phyloP scores from a whole-genome alignment of 192 early-diverging fungal species.

The Backusella mclennaniae region DNA sequence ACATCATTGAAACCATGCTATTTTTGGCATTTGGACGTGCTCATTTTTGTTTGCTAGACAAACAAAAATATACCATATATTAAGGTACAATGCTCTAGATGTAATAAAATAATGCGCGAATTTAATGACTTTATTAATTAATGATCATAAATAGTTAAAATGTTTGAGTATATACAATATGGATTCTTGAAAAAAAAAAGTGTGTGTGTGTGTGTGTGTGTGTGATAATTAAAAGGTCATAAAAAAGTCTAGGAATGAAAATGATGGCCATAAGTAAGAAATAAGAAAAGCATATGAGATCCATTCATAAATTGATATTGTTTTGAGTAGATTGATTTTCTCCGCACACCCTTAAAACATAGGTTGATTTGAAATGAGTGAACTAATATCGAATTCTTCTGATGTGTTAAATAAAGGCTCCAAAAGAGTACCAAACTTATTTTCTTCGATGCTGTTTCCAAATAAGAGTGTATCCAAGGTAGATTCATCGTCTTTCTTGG shows the following conservation, averaged over 20 bases:
- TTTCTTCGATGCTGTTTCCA: neutral
- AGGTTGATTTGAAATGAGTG: neutral
- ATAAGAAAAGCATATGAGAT: neutral
- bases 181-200: neutral
- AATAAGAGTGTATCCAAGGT: neutral
- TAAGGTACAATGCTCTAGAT: neutral
- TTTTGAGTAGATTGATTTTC: neutral
- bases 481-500: neutral
- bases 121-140: neutral
- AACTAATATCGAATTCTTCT: neutral
- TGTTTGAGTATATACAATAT: neutral
- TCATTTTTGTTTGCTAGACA: neutral
- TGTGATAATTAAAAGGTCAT: neutral
- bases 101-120: neutral
- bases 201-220: neutral
- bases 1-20: neutral
- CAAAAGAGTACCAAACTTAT: neutral
- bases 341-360: neutral
- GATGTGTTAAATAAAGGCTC: slow-evolving; percentile 1
- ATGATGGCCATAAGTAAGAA: neutral
- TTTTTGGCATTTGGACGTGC: neutral
- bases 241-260: neutral
- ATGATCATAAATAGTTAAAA: slow-evolving; percentile 1
- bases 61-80: neutral
- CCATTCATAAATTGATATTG: neutral